Evolutionary conservation across 2,329 filamentous ascomycete genomes (phyloP), one percentile per base, ranked within the genome.

Genomic region (Cladosporium sphaerospermum): DNA sequence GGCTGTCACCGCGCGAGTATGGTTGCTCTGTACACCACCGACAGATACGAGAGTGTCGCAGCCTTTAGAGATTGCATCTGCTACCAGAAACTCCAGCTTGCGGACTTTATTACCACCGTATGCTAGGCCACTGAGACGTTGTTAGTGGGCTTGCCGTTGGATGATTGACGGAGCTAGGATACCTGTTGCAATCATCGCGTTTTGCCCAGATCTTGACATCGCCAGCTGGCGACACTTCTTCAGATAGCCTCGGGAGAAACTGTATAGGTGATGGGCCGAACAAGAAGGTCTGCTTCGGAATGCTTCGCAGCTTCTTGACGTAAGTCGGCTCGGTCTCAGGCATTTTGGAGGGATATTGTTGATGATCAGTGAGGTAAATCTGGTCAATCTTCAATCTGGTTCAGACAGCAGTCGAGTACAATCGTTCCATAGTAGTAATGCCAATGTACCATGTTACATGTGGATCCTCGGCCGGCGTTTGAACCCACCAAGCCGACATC

Each of bases 261-360:
- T 88, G 83, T 62, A 88, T 84, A 31, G 84, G 84, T 0, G 84
- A 86, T 13, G 83, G 80, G 1, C 82, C 82, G 51, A 87, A 84
- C 56, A 85, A 79, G 60, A 88, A 78, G 9, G 73, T 67, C 59
- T 80, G 71, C 55, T 80, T 76, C 10, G 83, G 81, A 61, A 88
- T 86, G 63, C 54, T 59, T 11, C 47, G 47, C 3, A 64, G 57
- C 45, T 58, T 61, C 19, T 56, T 42, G 8, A 63, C 14, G 44
- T 63, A 64, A 10, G 45, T 39, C 57, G 50, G 61, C 8, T 19
- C 28, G 10, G 48, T 51, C 28, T 43, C 48, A 4, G 48, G 28
- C 48, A 51, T 51, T 11, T 41, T 49, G 36, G 7, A n/a, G 4
- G 10, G 11, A 13, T 28, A 2, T 28, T 5, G 2, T 1, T 28